phyloP scores from a whole-genome alignment of 2,329 filamentous ascomycete genomes.

The Exophiala aquamarina region DNA sequence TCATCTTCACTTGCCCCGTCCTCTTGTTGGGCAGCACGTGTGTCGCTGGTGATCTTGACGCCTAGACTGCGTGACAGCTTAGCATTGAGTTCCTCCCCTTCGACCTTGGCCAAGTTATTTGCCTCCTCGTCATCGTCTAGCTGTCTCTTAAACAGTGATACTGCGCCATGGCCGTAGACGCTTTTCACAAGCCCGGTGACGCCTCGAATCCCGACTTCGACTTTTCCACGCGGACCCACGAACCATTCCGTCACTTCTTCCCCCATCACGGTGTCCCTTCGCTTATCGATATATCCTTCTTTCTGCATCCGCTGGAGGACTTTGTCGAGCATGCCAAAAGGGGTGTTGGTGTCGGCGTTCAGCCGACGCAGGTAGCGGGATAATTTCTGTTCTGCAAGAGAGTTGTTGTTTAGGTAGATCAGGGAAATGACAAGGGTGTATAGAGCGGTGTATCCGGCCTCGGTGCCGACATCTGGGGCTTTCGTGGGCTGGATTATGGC shows the following conservation, averaged over 20 bases:
- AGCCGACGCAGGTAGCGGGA: constrained; percentile 71
- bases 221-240: constrained; percentile 79
- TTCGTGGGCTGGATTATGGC: constrained; percentile 68
- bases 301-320: constrained; percentile 72
- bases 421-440: constrained; percentile 78
- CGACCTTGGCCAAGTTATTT: constrained; percentile 39
- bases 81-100: constrained; percentile 54
- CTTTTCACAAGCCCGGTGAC: constrained; percentile 67
- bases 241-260: constrained; percentile 79
- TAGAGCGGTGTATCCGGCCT: constrained; percentile 78
- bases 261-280: constrained; percentile 67
- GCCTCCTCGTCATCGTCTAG: constrained; percentile 23
- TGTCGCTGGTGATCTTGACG: constrained; percentile 34
- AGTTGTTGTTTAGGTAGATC: constrained; percentile 70
- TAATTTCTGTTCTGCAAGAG: constrained; percentile 76
- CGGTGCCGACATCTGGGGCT: constrained; percentile 63
- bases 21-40: not conserved
- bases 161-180: constrained; percentile 50
- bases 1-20: constrained; percentile 1
- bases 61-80: constrained; percentile 64
- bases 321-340: constrained; percentile 72
- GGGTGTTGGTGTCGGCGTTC: constrained; percentile 73
- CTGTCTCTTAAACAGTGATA: constrained; percentile 17
- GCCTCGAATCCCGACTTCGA: constrained; percentile 77
- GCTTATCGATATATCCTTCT: constrained; percentile 79